Percentiles rank a stretch among this genome's conserved stretches.
Conservation (phyloP, 176 grass and related monocot species). For the Raddia distichophylla region DNA sequence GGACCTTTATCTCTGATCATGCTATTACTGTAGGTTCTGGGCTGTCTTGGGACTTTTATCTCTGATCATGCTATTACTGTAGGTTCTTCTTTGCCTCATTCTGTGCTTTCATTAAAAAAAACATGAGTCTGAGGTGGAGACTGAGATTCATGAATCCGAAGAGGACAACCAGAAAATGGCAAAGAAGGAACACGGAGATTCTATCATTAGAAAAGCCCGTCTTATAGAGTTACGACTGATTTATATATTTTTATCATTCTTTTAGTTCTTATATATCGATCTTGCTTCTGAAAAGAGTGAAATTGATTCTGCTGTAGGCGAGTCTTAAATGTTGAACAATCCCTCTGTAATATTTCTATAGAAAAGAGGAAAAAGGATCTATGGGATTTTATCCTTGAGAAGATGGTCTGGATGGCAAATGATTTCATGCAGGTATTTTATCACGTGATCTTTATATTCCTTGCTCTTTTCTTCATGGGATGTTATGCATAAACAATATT, state of each 20-base stretch:
- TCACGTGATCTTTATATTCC: conserved; percentile 19
- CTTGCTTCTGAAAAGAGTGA: conserved; percentile 43
- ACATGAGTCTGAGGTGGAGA: conserved; percentile 24
- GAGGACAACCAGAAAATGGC: conserved; percentile 41
- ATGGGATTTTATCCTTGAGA: conserved; percentile 94
- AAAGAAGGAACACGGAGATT: conserved; percentile 71
- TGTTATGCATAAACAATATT: background rate
- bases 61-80: conserved; percentile 14
- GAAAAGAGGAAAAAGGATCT: conserved; percentile 84
- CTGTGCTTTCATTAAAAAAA: conserved; percentile 27
- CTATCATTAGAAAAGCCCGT: conserved; percentile 60
- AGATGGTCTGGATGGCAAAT: conserved; percentile 98
- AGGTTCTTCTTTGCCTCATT: conserved; percentile 29
- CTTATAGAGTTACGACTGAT: conserved; percentile 73
- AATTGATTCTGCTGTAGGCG: conserved; percentile 50
- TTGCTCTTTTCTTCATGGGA: conserved; percentile 7
- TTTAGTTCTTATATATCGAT: background rate
- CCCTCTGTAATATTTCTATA: conserved; percentile 56
- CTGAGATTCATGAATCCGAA: conserved; percentile 38
- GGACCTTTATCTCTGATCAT: conserved; percentile 28
- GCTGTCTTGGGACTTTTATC: conserved; percentile 36
- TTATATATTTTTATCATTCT: conserved; percentile 19
- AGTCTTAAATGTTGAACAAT: conserved; percentile 61
- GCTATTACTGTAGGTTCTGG: conserved; percentile 18
- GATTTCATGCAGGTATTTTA: conserved; percentile 94